Evolutionary conservation across 192 early-diverging fungal genomes (phyloP).

Genomic region (Funneliformis geosporum): DNA sequence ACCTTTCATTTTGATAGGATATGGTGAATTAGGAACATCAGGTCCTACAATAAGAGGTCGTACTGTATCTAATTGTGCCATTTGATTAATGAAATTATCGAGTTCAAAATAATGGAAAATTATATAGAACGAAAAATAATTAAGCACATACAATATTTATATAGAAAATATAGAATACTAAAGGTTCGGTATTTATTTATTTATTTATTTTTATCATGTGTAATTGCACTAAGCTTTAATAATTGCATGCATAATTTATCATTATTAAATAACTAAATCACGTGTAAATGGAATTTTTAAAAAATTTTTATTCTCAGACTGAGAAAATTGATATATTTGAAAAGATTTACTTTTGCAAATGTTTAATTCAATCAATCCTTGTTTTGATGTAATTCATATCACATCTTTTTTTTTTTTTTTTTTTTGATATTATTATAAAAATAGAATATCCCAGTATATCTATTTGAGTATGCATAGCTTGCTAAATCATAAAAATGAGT

Average conservation of each 20-base stretch:
- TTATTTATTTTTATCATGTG: too few species aligned
- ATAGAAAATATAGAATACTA: too few species aligned
- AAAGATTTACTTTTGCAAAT: background rate
- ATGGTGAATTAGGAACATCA: conserved; percentile 63
- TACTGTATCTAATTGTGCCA: background rate
- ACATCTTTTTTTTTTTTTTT: background rate
- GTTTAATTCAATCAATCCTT: background rate
- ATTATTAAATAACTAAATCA: background rate
- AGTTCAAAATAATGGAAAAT: too few species aligned
- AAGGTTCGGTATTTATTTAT: too few species aligned
- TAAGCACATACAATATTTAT: too few species aligned
- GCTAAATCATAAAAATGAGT: background rate
- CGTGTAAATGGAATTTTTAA: background rate
- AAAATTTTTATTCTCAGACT: background rate
- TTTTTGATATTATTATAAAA: background rate
- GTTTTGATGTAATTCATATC: background rate
- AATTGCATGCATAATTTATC: background rate
- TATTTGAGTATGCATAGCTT: background rate
- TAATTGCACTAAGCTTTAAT: too few species aligned
- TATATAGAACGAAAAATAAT: too few species aligned
- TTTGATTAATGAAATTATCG: background rate
- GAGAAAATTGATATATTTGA: background rate
- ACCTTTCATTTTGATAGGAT: conserved; percentile 78
- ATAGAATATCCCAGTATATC: background rate
- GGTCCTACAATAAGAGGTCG: conserved; percentile 69